Conservation (phyloP, 2,329 filamentous ascomycete species). For the Clonostachys rhizophaga region DNA sequence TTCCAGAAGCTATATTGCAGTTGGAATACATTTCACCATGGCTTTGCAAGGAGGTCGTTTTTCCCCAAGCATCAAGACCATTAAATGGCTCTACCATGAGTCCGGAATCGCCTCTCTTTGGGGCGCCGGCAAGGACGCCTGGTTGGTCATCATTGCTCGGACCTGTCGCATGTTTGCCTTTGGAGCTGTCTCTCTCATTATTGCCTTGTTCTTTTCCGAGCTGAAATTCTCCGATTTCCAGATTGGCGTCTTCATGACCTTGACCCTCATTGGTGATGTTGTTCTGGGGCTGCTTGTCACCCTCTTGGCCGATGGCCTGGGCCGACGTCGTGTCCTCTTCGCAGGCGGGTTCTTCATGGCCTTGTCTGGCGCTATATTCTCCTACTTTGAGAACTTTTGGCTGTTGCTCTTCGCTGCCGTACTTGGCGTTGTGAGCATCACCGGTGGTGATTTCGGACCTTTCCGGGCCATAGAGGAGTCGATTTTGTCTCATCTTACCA, state of each 20-base stretch:
- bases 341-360: slow-evolving; percentile 52
- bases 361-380: slow-evolving; percentile 48
- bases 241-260: slow-evolving; percentile 61
- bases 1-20: no score
- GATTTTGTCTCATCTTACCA: slow-evolving; percentile 56
- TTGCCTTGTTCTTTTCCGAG: slow-evolving; percentile 56
- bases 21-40: no score
- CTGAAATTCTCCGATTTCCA: slow-evolving; percentile 49
- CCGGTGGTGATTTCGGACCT: slow-evolving; percentile 62
- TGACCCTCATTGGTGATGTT: slow-evolving; percentile 58
- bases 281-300: slow-evolving; percentile 52
- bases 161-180: slow-evolving; percentile 59
- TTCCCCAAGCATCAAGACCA: no score
- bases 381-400: slow-evolving; percentile 52
- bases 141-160: slow-evolving; percentile 46
- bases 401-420: slow-evolving; percentile 52
- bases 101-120: slow-evolving; percentile 43
- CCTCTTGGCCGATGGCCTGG: slow-evolving; percentile 53
- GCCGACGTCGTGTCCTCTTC: slow-evolving; percentile 48
- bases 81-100: slow-evolving; percentile 29
- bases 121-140: slow-evolving; percentile 41
- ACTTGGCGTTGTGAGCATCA: slow-evolving; percentile 57
- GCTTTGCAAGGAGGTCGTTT: no score
- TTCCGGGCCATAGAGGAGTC: slow-evolving; percentile 65
- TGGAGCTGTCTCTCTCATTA: slow-evolving; percentile 53